Base-by-base conservation (phyloP, 768 basidiomycete species). In the Dentipellis fragilis region DNA sequence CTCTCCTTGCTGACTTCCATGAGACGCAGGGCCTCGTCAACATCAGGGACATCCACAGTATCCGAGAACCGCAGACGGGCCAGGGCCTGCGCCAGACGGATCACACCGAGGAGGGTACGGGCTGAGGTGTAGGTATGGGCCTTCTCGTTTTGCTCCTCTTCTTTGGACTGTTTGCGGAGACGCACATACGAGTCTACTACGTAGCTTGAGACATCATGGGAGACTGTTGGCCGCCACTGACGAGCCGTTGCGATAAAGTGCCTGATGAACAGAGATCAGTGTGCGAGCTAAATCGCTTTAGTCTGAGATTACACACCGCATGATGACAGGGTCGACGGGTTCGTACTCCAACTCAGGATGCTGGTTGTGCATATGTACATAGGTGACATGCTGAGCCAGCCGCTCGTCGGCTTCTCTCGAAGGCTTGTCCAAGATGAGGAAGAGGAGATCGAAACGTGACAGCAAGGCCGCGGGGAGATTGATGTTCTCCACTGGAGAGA, bases 401-500 rank as follows among this genome's bases (percentile, higher is more conserved):
- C 93, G 80, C 66, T 98, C 95, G 64, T 99, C 96, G 62, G 93
- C 93, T 65, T 98, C 96, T 58, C 93, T 77, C 7, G 84, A 81
- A 2, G 96, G 94, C 63, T 94, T 97, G 72, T 99, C 96, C 49
- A 99, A 81, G 58, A 98, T 94, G 66, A 99, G 78, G 78, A 98
- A 98, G 58, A 98, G 72, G 55, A 98, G 75, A 67, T 99, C 96
- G 69, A 99, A 99, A 69, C 96, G 84, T 21, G 95, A 98, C 49
- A 99, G 72, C 23, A 99, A 76, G 0, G 96, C 96, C 1, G 96
- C 96, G 22, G 96, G 96, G 40, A 99, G 79, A 69, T 99, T 99
- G 79, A 99, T 97, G 68, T 99, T 99, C 66, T 99, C 96, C 0
- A 96, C 93, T 0, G 96, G 96, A 4, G 96, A 97, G 14, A 97